These are phyloP conservation scores for Isatis lusitanica DNA, from an alignment of 441 rosid genomes.

Conservation along the genomic window DNA sequence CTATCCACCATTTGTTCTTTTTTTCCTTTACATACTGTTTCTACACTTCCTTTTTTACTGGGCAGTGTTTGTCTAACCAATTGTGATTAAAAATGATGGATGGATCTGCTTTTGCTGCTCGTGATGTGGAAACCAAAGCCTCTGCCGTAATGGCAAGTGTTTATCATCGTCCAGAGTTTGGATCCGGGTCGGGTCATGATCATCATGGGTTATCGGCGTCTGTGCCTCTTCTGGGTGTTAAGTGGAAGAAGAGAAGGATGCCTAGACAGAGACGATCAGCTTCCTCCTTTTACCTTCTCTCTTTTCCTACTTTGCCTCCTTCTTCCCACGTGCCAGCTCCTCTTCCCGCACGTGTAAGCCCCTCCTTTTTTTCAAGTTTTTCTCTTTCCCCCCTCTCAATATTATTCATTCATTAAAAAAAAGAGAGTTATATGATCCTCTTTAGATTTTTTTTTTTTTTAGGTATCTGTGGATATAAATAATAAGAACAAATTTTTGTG, in stretches of 20 bases:
- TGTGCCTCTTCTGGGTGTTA: conserved; percentile 53
- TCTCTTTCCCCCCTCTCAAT: background rate
- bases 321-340: conserved; percentile 59
- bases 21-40: conserved; percentile 28
- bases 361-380: background rate
- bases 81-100: conserved; percentile 35
- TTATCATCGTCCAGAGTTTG: conserved; percentile 34
- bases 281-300: conserved; percentile 53
- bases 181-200: conserved; percentile 42
- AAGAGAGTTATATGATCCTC: background rate
- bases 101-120: conserved; percentile 17
- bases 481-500: background rate
- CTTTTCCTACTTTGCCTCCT: conserved; percentile 38
- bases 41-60: conserved; percentile 27
- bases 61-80: conserved; percentile 36
- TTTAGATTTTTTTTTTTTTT: background rate
- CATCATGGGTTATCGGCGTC: conserved; percentile 48
- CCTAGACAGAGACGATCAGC: conserved; percentile 78
- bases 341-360: conserved; percentile 77
- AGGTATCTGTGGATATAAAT: background rate
- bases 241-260: conserved; percentile 84
- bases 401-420: background rate
- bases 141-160: conserved; percentile 55
- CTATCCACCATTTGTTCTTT: conserved; percentile 34
- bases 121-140: conserved; percentile 64